Percentiles rank a stretch among this genome's conserved stretches.
These are phyloP conservation scores for Claviceps maximensis DNA, from an alignment of 2,329 filamentous ascomycete genomes.

Conservation along the genomic window DNA sequence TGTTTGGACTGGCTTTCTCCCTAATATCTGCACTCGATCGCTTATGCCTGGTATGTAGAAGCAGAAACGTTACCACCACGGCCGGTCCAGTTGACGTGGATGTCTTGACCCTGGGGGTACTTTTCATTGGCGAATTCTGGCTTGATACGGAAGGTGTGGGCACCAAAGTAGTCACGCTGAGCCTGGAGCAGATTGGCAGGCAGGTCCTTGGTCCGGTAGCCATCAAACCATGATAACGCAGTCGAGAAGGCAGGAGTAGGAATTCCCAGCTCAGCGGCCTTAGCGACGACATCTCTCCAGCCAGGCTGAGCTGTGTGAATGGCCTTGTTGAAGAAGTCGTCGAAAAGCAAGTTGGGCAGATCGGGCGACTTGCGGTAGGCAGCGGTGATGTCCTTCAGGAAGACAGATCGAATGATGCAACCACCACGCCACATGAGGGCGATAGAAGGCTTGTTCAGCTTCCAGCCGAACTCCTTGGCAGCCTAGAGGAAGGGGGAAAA, in stretches of 20 bases:
- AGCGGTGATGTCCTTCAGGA: constrained; percentile 98
- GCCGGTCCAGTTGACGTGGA: constrained; percentile 99
- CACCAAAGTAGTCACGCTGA: constrained; percentile 98
- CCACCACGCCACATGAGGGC: constrained; percentile 99
- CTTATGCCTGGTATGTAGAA: constrained; percentile 92
- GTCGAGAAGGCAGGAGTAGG: constrained; percentile 95
- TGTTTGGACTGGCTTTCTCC: neutral
- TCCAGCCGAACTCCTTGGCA: constrained; percentile 92
- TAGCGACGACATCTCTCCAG: constrained; percentile 84
- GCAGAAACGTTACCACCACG: constrained; percentile 94
- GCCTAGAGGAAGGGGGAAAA: constrained; percentile 43
- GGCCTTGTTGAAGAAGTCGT: constrained; percentile 99
- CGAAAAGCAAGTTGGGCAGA: constrained; percentile 95
- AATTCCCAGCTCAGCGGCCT: constrained; percentile 87
- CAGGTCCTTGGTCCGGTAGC: constrained; percentile 92
- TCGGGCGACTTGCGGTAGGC: constrained; percentile 91
- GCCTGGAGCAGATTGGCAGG: constrained; percentile 97
- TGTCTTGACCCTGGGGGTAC: constrained; percentile 75
- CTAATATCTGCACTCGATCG: neutral
- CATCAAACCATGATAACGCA: constrained; percentile 95
- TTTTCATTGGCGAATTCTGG: constrained; percentile 62
- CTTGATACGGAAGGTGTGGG: constrained; percentile 83
- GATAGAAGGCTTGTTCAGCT: constrained; percentile 99
- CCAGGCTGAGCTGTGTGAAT: constrained; percentile 92
- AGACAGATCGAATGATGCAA: constrained; percentile 99